Conservation (phyloP, 345 rosid species). For the Salix caprea region DNA sequence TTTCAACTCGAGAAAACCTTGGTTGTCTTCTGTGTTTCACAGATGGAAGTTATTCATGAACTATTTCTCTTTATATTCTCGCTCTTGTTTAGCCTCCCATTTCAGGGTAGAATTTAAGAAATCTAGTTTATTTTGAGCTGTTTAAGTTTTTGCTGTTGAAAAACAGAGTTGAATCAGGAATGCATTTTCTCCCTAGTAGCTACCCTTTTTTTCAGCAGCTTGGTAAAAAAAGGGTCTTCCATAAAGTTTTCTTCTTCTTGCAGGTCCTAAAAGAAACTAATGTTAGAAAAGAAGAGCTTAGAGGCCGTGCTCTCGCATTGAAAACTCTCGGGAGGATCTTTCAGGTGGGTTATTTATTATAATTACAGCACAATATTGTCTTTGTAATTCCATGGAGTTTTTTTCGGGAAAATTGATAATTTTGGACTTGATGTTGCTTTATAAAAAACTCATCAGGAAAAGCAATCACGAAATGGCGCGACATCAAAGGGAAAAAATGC, state of each 20-base stretch:
- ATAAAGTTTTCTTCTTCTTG: neutral
- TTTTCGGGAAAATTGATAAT: neutral
- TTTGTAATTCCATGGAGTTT: neutral
- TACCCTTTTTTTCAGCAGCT: neutral
- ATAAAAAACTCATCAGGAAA: conserved; percentile 41
- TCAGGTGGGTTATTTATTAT: conserved; percentile 45
- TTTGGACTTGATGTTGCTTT: neutral
- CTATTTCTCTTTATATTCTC: neutral
- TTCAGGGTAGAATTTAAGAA: neutral
- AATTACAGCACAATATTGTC: neutral
- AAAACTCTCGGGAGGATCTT: conserved; percentile 77
- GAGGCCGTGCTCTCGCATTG: conserved; percentile 64
- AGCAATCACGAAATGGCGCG: conserved; percentile 41
- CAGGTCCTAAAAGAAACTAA: conserved; percentile 70
- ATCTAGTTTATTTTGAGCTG: neutral
- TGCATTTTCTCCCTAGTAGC: neutral
- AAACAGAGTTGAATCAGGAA: neutral
- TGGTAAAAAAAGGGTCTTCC: neutral
- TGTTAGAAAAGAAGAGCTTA: conserved; percentile 65
- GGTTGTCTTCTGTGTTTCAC: neutral
- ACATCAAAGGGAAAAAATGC: conserved; percentile 48
- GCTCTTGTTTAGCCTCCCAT: neutral
- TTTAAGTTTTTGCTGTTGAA: neutral
- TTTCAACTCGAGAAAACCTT: neutral
- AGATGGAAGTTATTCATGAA: neutral